Percentiles rank a stretch among this genome's conserved stretches.
Conservation (phyloP, 192 early-diverging fungal species). For the Linnemannia elongata region DNA sequence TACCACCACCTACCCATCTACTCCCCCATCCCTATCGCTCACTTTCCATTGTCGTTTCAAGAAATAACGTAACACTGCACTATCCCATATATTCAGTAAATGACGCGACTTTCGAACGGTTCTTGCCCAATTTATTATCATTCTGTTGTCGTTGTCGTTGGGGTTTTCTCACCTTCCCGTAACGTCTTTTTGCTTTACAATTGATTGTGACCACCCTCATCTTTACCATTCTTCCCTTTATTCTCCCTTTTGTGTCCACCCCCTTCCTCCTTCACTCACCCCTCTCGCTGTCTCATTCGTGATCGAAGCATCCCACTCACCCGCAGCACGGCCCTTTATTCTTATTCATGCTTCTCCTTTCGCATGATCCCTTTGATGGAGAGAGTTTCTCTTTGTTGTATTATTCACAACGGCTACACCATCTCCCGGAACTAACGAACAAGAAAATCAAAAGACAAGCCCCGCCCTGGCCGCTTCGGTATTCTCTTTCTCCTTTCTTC, state of each 20-base stretch:
- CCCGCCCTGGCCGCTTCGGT: background rate
- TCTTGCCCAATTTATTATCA: background rate
- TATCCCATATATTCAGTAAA: background rate
- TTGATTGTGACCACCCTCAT: background rate
- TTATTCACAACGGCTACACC: background rate
- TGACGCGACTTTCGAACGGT: background rate
- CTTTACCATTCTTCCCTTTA: too few species aligned
- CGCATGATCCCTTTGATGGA: background rate
- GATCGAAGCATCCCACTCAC: background rate
- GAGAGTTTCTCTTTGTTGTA: background rate
- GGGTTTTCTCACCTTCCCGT: background rate
- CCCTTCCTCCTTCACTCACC: too few species aligned
- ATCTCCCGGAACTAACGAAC: background rate
- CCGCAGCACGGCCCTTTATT: background rate
- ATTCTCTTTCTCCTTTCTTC: background rate
- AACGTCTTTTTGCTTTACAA: conserved; percentile 1
- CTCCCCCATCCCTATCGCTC: background rate
- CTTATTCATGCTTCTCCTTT: background rate
- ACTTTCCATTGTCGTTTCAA: too few species aligned
- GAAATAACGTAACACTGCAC: background rate
- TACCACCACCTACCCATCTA: background rate
- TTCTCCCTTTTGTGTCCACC: too few species aligned
- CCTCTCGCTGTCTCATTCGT: background rate
- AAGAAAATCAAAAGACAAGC: background rate
- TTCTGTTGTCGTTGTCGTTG: background rate